Percentiles rank a stretch among this genome's conserved stretches.
These are phyloP conservation scores for Phytophthora constricta DNA, from an alignment of 352 stramenopile species.

Conservation along the genomic window DNA sequence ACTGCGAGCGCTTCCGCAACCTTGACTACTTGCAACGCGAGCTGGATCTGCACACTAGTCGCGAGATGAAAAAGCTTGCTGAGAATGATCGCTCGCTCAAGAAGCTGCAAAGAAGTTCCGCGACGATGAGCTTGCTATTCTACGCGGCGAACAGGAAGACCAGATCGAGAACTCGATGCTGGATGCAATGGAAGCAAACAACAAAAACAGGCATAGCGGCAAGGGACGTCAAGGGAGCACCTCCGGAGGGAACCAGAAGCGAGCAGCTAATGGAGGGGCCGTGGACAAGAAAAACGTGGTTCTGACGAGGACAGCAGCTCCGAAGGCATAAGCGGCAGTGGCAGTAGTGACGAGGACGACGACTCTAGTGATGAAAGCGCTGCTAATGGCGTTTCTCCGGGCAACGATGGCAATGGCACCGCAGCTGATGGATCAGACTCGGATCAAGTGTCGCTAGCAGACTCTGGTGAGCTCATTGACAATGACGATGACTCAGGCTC, in stretches of 20 bases:
- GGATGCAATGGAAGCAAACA: constrained; percentile 46
- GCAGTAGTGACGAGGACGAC: constrained; percentile 46
- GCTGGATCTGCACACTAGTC: constrained; percentile 88
- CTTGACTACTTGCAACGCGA: constrained; percentile 97
- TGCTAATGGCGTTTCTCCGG: constrained; percentile 16
- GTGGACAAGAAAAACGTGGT: constrained; percentile 40
- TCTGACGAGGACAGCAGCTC: constrained; percentile 58
- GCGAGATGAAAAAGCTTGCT: constrained; percentile 88
- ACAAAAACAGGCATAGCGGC: constrained; percentile 43
- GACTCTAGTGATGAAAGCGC: constrained; percentile 65
- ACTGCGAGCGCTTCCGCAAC: constrained; percentile 95
- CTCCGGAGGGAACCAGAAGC: constrained; percentile 59
- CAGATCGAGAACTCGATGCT: constrained; percentile 71
- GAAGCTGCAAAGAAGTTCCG: constrained; percentile 94
- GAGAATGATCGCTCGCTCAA: constrained; percentile 92
- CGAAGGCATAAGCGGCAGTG: constrained; percentile 51
- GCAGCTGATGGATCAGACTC: constrained; percentile 60
- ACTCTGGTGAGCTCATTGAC: constrained; percentile 84
- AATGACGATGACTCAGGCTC: constrained; percentile 81
- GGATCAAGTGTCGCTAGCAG: constrained; percentile 83
- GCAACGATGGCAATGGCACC: constrained; percentile 15
- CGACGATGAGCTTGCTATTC: constrained; percentile 90
- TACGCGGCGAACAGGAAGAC: constrained; percentile 89
- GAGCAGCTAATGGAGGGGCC: constrained; percentile 8
- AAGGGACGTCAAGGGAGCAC: constrained; percentile 34